Evolutionary conservation across 2,329 filamentous ascomycete species (phyloP).

Genomic region (Fusarium brevicatenulatum): DNA sequence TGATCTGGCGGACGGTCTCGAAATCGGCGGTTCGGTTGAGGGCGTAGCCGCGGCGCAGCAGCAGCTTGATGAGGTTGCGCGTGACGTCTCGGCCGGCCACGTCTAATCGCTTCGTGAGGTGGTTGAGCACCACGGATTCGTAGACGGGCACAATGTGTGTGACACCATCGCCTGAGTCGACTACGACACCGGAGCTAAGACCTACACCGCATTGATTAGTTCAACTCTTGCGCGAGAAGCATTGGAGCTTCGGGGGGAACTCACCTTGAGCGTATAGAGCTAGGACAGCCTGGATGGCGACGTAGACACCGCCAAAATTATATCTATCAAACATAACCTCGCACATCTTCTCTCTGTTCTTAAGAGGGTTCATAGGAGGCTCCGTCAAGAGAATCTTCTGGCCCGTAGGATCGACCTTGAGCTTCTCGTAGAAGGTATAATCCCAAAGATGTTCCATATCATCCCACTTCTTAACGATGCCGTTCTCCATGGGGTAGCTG

Average conservation of each 20-base stretch:
- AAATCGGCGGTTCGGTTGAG: conserved; percentile 99
- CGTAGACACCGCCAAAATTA: conserved; percentile 95
- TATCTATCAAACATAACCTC: conserved; percentile 99
- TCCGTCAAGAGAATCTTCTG: conserved; percentile 98
- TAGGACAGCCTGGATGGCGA: conserved; percentile 96
- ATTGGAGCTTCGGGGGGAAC: conserved; percentile 21
- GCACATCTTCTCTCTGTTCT: conserved; percentile 97
- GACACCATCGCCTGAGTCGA: conserved; percentile 97
- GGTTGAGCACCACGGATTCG: conserved; percentile 97
- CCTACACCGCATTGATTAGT: conserved; percentile 57
- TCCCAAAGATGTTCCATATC: conserved; percentile 99
- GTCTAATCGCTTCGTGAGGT: conserved; percentile 92
- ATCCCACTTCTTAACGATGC: conserved; percentile 99
- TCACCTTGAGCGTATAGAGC: conserved; percentile 95
- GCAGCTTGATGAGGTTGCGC: conserved; percentile 95
- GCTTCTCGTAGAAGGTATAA: conserved; percentile 98
- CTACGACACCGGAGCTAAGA: conserved; percentile 93
- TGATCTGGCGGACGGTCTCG: conserved; percentile 98
- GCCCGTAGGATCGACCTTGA: conserved; percentile 88
- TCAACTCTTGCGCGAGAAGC: background rate
- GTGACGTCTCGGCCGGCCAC: conserved; percentile 97
- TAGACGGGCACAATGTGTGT: conserved; percentile 99
- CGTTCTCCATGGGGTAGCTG: conserved; percentile 99
- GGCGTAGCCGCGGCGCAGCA: conserved; percentile 92
- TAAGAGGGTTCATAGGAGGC: conserved; percentile 96